A percentile compares a stretch with the other conserved stretches of the same genome.
phyloP scores from a whole-genome alignment of 176 grass and related monocot species.

The Musa troglodytarum region DNA sequence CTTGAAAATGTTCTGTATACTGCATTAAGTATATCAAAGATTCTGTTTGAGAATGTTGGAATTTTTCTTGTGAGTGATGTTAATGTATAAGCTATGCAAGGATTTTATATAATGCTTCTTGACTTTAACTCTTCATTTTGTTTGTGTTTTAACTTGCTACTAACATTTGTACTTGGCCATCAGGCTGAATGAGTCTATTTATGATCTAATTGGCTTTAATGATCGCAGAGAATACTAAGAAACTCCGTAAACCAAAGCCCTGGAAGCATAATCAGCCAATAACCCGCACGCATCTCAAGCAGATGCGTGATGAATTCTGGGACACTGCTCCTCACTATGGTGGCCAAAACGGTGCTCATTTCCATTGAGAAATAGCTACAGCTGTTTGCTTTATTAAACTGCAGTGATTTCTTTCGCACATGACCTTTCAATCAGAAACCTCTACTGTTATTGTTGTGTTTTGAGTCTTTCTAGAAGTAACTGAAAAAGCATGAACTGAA shows the following conservation, averaged over 20 bases:
- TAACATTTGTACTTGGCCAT: no score
- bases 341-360: slow-evolving; percentile 66
- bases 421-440: no score
- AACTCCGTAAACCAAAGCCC: slow-evolving; percentile 60
- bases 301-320: slow-evolving; percentile 97
- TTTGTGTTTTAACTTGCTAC: no score
- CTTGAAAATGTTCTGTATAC: no score
- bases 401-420: not conserved
- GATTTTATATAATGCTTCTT: no score
- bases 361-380: not conserved
- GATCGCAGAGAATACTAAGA: slow-evolving; percentile 56
- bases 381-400: not conserved
- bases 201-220: slow-evolving; percentile 22
- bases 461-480: no score
- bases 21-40: not conserved
- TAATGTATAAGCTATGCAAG: not conserved
- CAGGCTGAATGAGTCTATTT: not conserved
- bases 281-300: slow-evolving; percentile 49
- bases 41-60: not conserved
- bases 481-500: no score
- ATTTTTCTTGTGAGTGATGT: not conserved
- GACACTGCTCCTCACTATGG: slow-evolving; percentile 94
- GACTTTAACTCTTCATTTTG: no score
- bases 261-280: slow-evolving; percentile 79
- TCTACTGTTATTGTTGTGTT: no score